These are phyloP conservation scores for Alloteropsis angusta DNA, from an alignment of 202 grass and related monocot genomes.

Conservation along the genomic window DNA sequence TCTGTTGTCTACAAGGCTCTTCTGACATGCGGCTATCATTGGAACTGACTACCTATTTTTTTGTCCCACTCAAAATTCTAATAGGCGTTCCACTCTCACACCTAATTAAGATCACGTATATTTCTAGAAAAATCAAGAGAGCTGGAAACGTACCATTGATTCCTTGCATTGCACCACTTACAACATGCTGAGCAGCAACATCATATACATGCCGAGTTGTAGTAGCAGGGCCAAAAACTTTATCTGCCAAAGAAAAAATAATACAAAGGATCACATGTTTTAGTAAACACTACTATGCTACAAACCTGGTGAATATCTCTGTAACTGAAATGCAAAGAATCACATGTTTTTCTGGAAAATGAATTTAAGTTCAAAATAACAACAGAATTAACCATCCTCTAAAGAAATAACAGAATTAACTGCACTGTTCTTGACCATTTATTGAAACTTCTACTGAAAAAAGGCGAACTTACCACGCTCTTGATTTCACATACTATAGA, in stretches of 20 bases:
- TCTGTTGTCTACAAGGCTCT: neutral
- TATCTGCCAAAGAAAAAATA: slow-evolving; percentile 50
- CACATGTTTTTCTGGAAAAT: neutral
- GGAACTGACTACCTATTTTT: neutral
- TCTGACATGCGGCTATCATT: neutral
- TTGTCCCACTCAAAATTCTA: neutral
- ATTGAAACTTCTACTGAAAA: slow-evolving; percentile 1
- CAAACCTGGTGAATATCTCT: neutral
- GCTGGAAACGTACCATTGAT: slow-evolving; percentile 69
- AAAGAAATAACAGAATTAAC: neutral
- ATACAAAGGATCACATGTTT: neutral
- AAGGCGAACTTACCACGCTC: neutral
- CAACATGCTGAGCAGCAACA: slow-evolving; percentile 86
- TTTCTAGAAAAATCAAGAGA: slow-evolving; percentile 17
- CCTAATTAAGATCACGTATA: neutral
- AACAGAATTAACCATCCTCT: neutral
- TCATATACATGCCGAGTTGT: slow-evolving; percentile 91
- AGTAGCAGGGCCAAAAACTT: slow-evolving; percentile 92
- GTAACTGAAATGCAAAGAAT: neutral
- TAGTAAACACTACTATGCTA: neutral
- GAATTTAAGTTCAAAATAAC: slow-evolving; percentile 6
- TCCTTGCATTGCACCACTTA: slow-evolving; percentile 96
- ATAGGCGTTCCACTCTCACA: neutral
- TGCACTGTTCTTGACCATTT: neutral
- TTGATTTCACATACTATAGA: slow-evolving; percentile 9